Evolutionary conservation across 345 rosid genomes (phyloP), one percentile per base, ranked within the genome.

Genomic region (Acer campestre): DNA sequence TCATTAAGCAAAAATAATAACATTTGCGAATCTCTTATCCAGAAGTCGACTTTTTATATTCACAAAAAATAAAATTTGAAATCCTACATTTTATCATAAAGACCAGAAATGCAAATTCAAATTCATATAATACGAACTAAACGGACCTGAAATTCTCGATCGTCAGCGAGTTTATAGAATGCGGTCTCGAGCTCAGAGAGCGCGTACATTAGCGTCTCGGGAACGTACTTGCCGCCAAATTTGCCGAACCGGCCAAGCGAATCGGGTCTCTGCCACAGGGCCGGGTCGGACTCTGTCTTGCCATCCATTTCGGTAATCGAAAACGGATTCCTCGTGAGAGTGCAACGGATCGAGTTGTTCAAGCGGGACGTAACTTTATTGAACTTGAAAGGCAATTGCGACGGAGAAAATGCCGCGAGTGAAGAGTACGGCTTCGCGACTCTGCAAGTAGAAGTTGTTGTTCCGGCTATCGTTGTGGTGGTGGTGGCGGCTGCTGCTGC

Each of bases 151-250:
- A 93, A 95, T 11, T 79, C 91, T 2, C 80, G 80, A 68, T 95
- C 98, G 69, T 75, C 78, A 17, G 89, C 86, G 51, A 95, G 87
- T 7, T 90, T 75, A 79, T 82, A 71, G 77, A 92, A 93, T 4
- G 98, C 97, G 12, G 89, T 49, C 77, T 95, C 98, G 74, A 95
- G 95, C 82, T 95, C 90, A 51, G 94, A 64, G 53, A 95, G 97
- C 27, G 96, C 99, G 79, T 80, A 76, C 97, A 95, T 95, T 7
- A 95, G 88, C 40, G 99, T 95, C 75, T 95, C 99, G 0, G 97
- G 99, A 25, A 95, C 99, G 66, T 86, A 95, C 78, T 93, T 93
- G 27, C 99, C 99, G 11, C 99, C 98, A 76, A 90, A 93, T 82
- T 85, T 87, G 10, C 98, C 99, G 68, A 91, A 95, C 53, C 99